Evolutionary conservation across 2,329 filamentous ascomycete species (phyloP).

Genomic region (Lachnellula cervina): DNA sequence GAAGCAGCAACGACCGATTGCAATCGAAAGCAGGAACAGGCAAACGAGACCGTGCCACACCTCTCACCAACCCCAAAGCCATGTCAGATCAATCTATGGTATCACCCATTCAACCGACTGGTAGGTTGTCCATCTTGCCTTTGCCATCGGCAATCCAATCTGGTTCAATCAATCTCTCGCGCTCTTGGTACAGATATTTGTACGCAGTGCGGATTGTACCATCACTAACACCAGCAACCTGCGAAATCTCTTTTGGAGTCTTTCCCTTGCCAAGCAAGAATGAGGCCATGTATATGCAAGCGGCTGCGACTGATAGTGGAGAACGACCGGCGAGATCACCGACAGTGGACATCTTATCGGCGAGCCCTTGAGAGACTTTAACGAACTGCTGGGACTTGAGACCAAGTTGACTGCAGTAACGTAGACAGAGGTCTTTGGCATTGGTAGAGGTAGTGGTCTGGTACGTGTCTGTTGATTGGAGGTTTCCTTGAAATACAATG

Average conservation of each 20-base stretch:
- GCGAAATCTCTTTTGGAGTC: slow-evolving; percentile 79
- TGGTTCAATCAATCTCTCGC: slow-evolving; percentile 67
- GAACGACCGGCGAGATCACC: slow-evolving; percentile 83
- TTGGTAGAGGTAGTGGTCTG: slow-evolving; percentile 71
- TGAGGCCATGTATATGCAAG: slow-evolving; percentile 94
- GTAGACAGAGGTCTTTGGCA: slow-evolving; percentile 78
- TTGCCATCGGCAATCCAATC: slow-evolving; percentile 70
- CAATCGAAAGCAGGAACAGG: slow-evolving; percentile 2
- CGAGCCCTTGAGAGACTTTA: slow-evolving; percentile 74
- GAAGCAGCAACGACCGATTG: slow-evolving; percentile 14
- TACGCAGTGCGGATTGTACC: slow-evolving; percentile 96
- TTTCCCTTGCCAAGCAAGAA: slow-evolving; percentile 77
- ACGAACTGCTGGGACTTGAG: slow-evolving; percentile 69
- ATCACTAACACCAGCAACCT: slow-evolving; percentile 84
- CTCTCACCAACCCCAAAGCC: background rate
- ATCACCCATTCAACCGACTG: slow-evolving; percentile 37
- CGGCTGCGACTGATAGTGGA: slow-evolving; percentile 86
- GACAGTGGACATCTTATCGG: slow-evolving; percentile 69
- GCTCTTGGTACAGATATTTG: slow-evolving; percentile 74
- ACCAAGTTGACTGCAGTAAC: slow-evolving; percentile 81
- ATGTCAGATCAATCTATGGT: slow-evolving; percentile 14
- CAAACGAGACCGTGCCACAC: background rate
- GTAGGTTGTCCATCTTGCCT: slow-evolving; percentile 67
- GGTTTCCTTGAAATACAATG: slow-evolving; percentile 23
- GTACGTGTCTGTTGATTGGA: slow-evolving; percentile 51